A percentile compares a stretch with the other conserved stretches of the same genome.
Evolutionary conservation across 305 asterid species (phyloP).

Genomic region (Fraxinus greggii): DNA sequence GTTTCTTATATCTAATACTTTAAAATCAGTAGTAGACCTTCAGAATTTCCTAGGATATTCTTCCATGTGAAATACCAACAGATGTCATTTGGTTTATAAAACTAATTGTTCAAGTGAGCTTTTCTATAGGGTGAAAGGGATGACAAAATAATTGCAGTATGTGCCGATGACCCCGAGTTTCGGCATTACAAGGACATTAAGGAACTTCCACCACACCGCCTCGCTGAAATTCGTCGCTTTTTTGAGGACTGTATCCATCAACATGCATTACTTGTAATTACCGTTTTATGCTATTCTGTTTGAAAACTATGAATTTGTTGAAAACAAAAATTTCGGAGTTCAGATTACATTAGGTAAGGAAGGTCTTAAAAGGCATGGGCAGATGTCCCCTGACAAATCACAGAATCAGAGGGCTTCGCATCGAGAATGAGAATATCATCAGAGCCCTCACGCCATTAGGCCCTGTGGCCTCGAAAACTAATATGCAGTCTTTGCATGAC

Average conservation of each 20-base stretch:
- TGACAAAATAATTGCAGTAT: constrained; percentile 85
- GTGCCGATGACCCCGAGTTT: constrained; percentile 90
- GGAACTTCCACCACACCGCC: constrained; percentile 83
- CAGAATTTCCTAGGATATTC: neutral
- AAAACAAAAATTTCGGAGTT: neutral
- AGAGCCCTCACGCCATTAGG: neutral
- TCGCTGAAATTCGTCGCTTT: constrained; percentile 91
- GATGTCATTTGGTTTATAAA: neutral
- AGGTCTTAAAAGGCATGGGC: neutral
- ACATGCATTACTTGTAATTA: neutral
- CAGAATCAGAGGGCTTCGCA: neutral
- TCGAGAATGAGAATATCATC: neutral
- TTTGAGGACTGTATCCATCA: constrained; percentile 87
- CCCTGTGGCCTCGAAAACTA: neutral
- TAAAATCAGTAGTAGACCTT: neutral
- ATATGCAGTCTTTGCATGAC: neutral
- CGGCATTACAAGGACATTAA: constrained; percentile 70
- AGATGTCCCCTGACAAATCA: neutral
- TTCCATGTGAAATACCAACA: neutral
- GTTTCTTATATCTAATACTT: neutral
- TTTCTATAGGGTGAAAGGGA: constrained; percentile 74
- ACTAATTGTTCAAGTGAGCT: neutral
- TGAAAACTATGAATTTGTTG: neutral
- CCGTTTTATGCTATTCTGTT: neutral
- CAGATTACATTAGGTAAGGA: neutral